These are phyloP conservation scores for Jaltomata sinuosa DNA, from an alignment of 257 asterid genomes.

Conservation along the genomic window DNA sequence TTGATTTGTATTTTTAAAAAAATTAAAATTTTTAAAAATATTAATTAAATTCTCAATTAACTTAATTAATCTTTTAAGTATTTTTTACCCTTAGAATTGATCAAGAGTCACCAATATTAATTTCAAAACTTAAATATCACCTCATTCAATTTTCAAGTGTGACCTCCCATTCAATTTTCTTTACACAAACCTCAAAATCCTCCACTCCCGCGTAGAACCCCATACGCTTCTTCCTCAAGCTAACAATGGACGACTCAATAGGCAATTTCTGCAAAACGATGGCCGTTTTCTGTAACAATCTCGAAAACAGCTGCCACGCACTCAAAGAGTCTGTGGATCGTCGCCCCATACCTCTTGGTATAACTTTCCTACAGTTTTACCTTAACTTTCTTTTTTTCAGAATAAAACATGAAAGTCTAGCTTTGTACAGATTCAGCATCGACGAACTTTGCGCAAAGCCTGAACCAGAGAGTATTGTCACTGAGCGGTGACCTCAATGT, in stretches of 20 bases:
- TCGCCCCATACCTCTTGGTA: conserved; percentile 91
- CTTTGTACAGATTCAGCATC: conserved; percentile 68
- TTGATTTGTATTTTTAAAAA: too few species aligned
- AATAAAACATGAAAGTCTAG: background rate
- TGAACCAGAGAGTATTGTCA: conserved; percentile 48
- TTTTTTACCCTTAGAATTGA: too few species aligned
- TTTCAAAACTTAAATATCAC: too few species aligned
- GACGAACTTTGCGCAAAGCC: conserved; percentile 62
- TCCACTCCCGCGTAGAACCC: background rate
- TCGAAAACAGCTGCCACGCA: conserved; percentile 56
- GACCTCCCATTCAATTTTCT: too few species aligned
- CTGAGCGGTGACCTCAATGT: conserved; percentile 60
- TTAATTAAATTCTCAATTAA: too few species aligned
- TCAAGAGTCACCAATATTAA: too few species aligned
- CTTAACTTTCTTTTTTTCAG: background rate
- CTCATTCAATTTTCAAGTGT: too few species aligned
- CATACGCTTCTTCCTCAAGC: background rate
- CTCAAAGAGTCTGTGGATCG: conserved; percentile 74
- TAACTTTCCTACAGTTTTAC: background rate
- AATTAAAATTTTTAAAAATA: too few species aligned
- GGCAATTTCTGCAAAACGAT: conserved; percentile 48
- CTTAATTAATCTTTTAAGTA: too few species aligned
- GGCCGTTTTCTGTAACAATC: conserved; percentile 76
- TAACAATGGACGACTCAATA: conserved; percentile 53
- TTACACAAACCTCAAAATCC: background rate